Evolutionary conservation across 768 basidiomycete genomes (phyloP).

Genomic region (Lentinula edodes): DNA sequence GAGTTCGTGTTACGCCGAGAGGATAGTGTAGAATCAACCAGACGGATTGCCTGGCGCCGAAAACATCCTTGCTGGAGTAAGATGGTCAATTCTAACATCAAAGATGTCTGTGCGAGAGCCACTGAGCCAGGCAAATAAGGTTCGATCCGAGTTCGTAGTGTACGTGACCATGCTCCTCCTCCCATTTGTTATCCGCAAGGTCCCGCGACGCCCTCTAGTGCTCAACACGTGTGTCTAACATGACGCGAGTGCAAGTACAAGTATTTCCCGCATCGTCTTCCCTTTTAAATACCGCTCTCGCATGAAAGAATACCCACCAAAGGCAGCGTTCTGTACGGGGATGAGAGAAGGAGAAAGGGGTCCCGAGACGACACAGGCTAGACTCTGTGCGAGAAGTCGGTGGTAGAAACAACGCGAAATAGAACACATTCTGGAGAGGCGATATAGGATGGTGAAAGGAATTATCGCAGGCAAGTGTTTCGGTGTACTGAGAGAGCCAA

Average conservation of each 20-base stretch:
- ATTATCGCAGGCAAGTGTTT: background rate
- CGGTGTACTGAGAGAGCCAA: background rate
- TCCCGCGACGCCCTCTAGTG: conserved; percentile 5
- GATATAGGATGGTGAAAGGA: background rate
- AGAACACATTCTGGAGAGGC: conserved; percentile 3
- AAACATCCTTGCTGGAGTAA: background rate
- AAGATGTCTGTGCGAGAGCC: background rate
- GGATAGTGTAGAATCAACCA: background rate
- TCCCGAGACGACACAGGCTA: background rate
- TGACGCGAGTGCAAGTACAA: background rate
- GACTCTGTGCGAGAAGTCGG: background rate
- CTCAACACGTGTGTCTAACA: background rate
- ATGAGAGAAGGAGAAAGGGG: background rate
- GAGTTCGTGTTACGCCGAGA: background rate
- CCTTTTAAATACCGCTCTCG: background rate
- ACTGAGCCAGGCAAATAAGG: background rate
- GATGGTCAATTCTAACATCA: background rate
- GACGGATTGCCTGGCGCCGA: background rate
- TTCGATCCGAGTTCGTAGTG: background rate
- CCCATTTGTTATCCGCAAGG: background rate
- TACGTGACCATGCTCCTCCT: conserved; percentile 6
- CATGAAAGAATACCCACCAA: background rate
- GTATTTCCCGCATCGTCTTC: background rate
- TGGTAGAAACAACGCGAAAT: background rate
- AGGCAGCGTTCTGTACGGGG: background rate